phyloP scores from a whole-genome alignment of 371 early-diverging fungal genomes.

The Conidiobolus incongruus region DNA sequence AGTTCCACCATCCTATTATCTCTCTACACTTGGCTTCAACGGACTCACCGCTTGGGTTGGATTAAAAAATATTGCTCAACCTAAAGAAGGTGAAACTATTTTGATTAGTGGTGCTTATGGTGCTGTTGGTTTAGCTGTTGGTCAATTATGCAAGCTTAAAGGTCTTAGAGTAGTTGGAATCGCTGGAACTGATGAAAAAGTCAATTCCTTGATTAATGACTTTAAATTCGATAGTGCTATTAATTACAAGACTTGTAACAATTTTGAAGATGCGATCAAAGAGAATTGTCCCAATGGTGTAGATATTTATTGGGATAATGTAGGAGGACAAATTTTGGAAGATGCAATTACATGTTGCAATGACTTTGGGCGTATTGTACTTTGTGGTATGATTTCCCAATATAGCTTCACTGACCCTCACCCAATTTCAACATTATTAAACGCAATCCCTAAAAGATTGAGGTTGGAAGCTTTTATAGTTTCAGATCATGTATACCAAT shows the following conservation, averaged over 20 bases:
- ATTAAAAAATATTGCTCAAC: conserved; percentile 20
- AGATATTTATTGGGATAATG: conserved; percentile 43
- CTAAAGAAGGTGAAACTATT: conserved; percentile 41
- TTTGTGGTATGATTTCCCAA: conserved; percentile 37
- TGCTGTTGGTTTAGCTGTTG: conserved; percentile 41
- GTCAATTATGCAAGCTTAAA: conserved; percentile 30
- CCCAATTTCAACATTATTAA: conserved; percentile 18
- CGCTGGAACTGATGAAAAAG: conserved; percentile 43
- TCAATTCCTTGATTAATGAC: conserved; percentile 21
- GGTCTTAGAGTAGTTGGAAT: conserved; percentile 35
- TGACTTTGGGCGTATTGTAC: conserved; percentile 19
- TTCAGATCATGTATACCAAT: conserved; percentile 12
- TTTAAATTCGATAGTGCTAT: conserved; percentile 36
- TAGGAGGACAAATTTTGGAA: conserved; percentile 42
- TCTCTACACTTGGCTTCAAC: conserved; percentile 27
- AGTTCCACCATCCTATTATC: conserved; percentile 22
- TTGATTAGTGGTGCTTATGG: conserved; percentile 28
- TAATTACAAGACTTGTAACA: conserved; percentile 37
- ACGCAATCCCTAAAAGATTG: conserved; percentile 19
- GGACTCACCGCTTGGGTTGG: conserved; percentile 30
- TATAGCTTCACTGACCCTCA: conserved; percentile 20
- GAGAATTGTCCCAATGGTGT: conserved; percentile 32
- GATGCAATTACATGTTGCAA: conserved; percentile 20
- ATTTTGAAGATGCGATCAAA: conserved; percentile 11
- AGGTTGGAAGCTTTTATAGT: conserved; percentile 30